phyloP scores from a whole-genome alignment of 805 yeast genomes.

The Danielia reshetovae region DNA sequence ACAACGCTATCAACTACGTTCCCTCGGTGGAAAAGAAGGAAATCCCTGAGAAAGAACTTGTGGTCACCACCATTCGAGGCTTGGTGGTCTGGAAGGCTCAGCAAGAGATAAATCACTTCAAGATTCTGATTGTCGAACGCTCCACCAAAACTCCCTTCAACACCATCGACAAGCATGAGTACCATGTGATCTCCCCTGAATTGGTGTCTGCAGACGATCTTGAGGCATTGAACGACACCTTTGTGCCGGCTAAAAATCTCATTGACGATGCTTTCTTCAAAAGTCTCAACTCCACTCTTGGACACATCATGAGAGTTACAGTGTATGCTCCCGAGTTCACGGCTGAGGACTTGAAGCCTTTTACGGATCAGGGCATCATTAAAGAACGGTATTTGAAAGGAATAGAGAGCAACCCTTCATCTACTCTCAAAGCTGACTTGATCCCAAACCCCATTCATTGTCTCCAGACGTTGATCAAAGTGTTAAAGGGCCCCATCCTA shows the following conservation, averaged over 20 bases:
- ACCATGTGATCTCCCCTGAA: conserved; percentile 26
- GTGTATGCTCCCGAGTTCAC: conserved; percentile 50
- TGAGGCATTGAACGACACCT: conserved; percentile 13
- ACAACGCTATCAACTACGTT: conserved; percentile 30
- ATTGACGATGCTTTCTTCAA: conserved; percentile 35
- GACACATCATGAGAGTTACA: conserved; percentile 46
- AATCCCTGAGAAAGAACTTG: conserved; percentile 16
- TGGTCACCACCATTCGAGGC: conserved; percentile 27
- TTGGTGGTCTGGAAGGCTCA: conserved; percentile 19
- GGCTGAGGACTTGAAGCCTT: conserved; percentile 40
- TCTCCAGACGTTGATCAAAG: conserved; percentile 55
- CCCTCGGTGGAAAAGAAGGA: conserved; percentile 26
- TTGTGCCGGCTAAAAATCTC: conserved; percentile 8
- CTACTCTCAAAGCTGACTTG: conserved; percentile 23
- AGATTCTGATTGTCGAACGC: conserved; percentile 24
- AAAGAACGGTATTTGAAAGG: conserved; percentile 45
- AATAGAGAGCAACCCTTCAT: conserved; percentile 22
- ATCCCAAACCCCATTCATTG: conserved; percentile 58
- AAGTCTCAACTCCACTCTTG: conserved; percentile 20
- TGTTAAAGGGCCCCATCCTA: conserved; percentile 63
- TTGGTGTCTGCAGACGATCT: conserved; percentile 28
- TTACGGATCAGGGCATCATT: conserved; percentile 48
- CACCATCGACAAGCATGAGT: conserved; percentile 31
- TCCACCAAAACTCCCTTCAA: conserved; percentile 16
- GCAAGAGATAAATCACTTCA: conserved; percentile 23